Percentiles rank a stretch among this genome's conserved stretches.
These are phyloP conservation scores for Penicillium concentricum DNA, from an alignment of 2,329 filamentous ascomycete species.

Conservation along the genomic window DNA sequence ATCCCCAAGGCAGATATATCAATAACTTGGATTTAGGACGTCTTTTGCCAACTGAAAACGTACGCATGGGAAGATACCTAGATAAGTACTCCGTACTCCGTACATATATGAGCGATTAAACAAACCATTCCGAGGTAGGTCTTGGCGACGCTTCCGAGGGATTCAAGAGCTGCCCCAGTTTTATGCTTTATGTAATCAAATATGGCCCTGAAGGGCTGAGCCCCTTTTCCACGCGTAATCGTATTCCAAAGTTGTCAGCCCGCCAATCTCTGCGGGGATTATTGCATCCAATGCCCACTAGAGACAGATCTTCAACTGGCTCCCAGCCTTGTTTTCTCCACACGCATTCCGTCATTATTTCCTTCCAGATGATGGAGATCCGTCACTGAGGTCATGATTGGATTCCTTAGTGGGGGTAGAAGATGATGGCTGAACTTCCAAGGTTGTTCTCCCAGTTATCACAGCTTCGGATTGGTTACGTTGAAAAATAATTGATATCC, in stretches of 20 bases:
- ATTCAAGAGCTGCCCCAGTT: no score
- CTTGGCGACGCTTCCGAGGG: no score
- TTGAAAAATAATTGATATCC: background rate
- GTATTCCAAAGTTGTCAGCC: background rate
- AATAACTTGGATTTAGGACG: no score
- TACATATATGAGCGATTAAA: no score
- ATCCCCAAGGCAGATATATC: no score
- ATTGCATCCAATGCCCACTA: background rate
- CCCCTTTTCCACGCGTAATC: conserved; percentile 4
- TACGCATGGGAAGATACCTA: no score
- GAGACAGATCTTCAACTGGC: background rate
- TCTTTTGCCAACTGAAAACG: no score
- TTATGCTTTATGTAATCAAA: background rate
- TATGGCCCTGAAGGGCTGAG: background rate
- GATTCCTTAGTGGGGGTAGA: background rate
- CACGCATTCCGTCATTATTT: background rate
- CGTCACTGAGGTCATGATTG: background rate
- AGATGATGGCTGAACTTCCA: background rate
- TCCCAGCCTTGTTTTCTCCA: background rate
- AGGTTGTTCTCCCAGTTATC: background rate
- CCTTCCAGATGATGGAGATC: background rate
- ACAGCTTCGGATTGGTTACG: background rate
- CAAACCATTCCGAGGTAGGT: background rate
- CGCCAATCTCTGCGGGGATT: background rate
- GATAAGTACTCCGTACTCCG: no score